Conservation (phyloP, 352 stramenopile genomes). For the Phytophthora citrophthora region DNA sequence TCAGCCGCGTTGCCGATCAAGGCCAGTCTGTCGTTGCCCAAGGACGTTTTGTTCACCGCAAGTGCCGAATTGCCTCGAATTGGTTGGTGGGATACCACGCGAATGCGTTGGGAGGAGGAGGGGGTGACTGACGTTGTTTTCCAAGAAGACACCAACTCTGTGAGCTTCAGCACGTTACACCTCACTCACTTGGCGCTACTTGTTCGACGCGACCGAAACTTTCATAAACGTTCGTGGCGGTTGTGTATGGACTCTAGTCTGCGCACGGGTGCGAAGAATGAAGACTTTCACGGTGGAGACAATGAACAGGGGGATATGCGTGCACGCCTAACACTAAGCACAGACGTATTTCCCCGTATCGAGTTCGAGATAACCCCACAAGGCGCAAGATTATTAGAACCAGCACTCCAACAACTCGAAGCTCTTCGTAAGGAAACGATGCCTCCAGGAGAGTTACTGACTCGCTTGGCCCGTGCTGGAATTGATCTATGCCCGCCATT, state of each 20-base stretch:
- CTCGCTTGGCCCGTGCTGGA: slow-evolving; percentile 55
- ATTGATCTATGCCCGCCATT: slow-evolving; percentile 66
- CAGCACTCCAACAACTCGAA: slow-evolving; percentile 54
- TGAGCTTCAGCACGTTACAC: slow-evolving; percentile 81
- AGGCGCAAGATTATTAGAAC: slow-evolving; percentile 62
- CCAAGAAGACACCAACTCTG: slow-evolving; percentile 57
- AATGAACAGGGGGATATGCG: slow-evolving; percentile 23
- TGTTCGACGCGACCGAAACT: slow-evolving; percentile 73
- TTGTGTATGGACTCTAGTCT: slow-evolving; percentile 63
- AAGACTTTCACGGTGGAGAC: slow-evolving; percentile 9
- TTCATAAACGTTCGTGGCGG: slow-evolving; percentile 67
- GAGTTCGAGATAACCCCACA: slow-evolving; percentile 74
- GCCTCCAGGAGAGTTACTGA: slow-evolving; percentile 65
- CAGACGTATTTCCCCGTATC: slow-evolving; percentile 56
- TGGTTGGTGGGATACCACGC: slow-evolving; percentile 68
- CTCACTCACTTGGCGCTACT: slow-evolving; percentile 76
- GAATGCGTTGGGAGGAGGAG: slow-evolving; percentile 73
- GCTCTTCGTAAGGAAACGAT: slow-evolving; percentile 43
- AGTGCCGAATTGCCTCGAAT: slow-evolving; percentile 45
- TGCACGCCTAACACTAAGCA: slow-evolving; percentile 62
- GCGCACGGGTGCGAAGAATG: slow-evolving; percentile 4
- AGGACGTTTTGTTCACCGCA: slow-evolving; percentile 53
- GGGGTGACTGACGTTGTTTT: slow-evolving; percentile 73
- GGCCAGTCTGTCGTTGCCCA: slow-evolving; percentile 54
- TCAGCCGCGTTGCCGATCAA: slow-evolving; percentile 76